These are phyloP conservation scores for Mycosarcoma maydis DNA, from an alignment of 1,284 basidiomycete genomes.

Conservation along the genomic window DNA sequence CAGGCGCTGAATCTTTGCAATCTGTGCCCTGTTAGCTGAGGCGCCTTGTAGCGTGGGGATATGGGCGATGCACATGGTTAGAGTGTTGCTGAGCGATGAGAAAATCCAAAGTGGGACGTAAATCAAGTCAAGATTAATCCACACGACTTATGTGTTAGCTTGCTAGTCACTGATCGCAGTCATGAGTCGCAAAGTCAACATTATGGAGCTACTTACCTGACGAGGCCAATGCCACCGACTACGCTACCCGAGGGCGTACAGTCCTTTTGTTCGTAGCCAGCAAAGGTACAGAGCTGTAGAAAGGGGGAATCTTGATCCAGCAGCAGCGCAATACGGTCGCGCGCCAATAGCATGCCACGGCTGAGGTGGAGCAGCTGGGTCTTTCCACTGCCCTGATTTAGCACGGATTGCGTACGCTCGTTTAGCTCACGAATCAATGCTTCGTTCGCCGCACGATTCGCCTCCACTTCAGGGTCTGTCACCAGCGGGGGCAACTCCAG, in stretches of 20 bases:
- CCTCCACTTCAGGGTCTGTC: not conserved
- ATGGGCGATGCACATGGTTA: slow-evolving; percentile 6
- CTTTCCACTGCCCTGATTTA: slow-evolving; percentile 2
- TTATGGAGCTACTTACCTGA: no score
- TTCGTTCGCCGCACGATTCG: slow-evolving; percentile 1
- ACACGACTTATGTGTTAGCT: no score
- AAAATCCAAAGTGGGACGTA: not conserved
- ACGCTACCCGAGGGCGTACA: slow-evolving; percentile 3
- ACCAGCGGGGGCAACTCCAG: slow-evolving; percentile 1
- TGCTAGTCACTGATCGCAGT: no score
- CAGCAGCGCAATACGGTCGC: slow-evolving; percentile 2
- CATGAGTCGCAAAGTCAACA: no score
- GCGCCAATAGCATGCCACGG: slow-evolving; percentile 3
- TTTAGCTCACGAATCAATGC: not conserved
- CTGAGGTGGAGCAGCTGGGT: slow-evolving; percentile 3
- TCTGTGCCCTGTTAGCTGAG: slow-evolving; percentile 2
- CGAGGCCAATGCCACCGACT: slow-evolving; percentile 1
- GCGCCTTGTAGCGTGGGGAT: slow-evolving; percentile 6
- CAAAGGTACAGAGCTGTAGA: slow-evolving; percentile 5
- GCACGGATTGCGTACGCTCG: not conserved
- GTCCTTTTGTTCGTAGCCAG: slow-evolving; percentile 3
- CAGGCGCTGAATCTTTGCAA: slow-evolving; percentile 4
- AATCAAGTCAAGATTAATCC: no score
- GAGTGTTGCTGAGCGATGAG: slow-evolving; percentile 1
- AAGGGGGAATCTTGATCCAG: slow-evolving; percentile 4